Conservation (phyloP, 2,329 filamentous ascomycete genomes). For the Talaromyces sp. region DNA sequence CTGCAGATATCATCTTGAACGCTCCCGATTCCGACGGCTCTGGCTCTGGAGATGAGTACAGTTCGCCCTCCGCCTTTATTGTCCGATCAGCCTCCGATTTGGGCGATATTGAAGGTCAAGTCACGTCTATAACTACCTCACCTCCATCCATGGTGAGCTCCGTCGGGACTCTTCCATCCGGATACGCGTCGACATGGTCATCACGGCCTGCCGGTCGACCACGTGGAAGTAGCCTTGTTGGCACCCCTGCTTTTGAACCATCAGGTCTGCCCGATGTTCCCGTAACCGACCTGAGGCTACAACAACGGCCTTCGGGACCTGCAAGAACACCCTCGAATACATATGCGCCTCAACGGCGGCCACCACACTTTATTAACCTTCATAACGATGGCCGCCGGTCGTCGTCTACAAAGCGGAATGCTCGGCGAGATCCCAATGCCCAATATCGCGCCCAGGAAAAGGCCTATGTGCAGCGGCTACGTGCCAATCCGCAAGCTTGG, state of each 20-base stretch:
- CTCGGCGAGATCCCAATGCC: constrained; percentile 61
- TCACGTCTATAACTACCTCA: constrained; percentile 27
- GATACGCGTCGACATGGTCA: constrained; percentile 31
- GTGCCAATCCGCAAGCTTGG: constrained; percentile 74
- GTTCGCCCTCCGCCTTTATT: constrained; percentile 29
- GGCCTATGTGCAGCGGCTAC: constrained; percentile 87
- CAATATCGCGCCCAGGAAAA: constrained; percentile 82
- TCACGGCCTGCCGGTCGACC: constrained; percentile 34
- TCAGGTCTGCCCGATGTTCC: constrained; percentile 25
- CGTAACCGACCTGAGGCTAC: constrained; percentile 44
- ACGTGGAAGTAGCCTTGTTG: constrained; percentile 40
- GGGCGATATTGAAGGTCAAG: constrained; percentile 28
- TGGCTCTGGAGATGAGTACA: constrained; percentile 39
- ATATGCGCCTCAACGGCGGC: constrained; percentile 62
- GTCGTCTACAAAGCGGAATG: constrained; percentile 50
- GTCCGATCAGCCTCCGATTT: constrained; percentile 29
- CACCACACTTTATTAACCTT: constrained; percentile 44
- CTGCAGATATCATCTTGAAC: constrained; percentile 34
- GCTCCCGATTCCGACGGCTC: constrained; percentile 37
- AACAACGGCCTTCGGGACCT: constrained; percentile 64
- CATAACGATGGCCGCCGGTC: constrained; percentile 51
- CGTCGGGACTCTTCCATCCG: constrained; percentile 21
- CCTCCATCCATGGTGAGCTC: constrained; percentile 27
- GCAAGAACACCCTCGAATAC: constrained; percentile 72
- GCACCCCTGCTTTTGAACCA: constrained; percentile 40